Base-by-base conservation (phyloP, 1,284 basidiomycete genomes). In the Fistulina hepatica region DNA sequence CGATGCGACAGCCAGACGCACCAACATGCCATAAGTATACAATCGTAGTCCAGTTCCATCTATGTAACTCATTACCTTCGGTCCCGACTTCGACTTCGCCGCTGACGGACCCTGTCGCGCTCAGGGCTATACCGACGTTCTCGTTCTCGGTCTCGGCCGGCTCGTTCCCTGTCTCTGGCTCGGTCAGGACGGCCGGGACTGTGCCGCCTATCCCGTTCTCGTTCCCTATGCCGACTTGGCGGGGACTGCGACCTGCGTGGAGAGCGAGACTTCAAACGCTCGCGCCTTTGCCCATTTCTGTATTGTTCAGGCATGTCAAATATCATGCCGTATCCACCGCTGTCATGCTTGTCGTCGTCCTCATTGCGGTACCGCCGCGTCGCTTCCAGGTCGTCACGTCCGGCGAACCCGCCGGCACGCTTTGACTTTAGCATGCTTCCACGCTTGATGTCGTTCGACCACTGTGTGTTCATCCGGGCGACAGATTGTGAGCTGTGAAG, bases 401-500 rank as follows among this genome's bases (percentile, higher is more conserved):
- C 83, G 2, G 59, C 83, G 47, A 76, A 85, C 5, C 76, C 71
- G 22, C 58, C 56, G 3, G 42, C 44, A 36, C 49, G 57, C 36
- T 61, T 61, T 32, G 52, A 51, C 33, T 45, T 56, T 17, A 59
- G 52, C 19, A 58, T 56, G 2, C 70, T 60, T 1, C 68, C 82
- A 37, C 67, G 67, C 42, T 63, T 69, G 43, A 78, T 69, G 44
- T 84, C 61, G 55, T 86, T 86, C 4, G 82, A 82, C 83, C 83
- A 88, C 8, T 59, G 54, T 6, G 56, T 72, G 50, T 88, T 86
- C 28, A 76, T 49, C 21, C 73, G 70, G 2, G 84, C 78, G 36
- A 99, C 95, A 21, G 90, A 94, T 67, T 95, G 89, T 2, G 84
- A 89, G 64, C 84, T 86, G 51, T 43, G 42, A 36, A 31, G 37